Base-by-base conservation (phyloP, 768 basidiomycete genomes). In the Panaeolus papilionaceus region DNA sequence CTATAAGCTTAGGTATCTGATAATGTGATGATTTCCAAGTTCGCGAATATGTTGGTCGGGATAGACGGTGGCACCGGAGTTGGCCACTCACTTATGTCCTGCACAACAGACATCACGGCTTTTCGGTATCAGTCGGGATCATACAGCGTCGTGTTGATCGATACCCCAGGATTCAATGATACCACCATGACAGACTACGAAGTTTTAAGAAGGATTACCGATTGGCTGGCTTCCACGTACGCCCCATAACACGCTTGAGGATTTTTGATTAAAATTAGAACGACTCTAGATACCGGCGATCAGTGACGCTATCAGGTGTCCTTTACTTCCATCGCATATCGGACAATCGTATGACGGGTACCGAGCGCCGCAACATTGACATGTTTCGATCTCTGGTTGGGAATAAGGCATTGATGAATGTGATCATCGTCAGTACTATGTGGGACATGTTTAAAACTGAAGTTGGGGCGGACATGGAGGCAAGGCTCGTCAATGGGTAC, bases 141-240 rank as follows among this genome's bases (percentile, higher is more conserved):
- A 16, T 16, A 16, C 16, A 44, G 16, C 16, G 14, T 88, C 40
- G 81, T 76, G 0, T 72, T 89, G 16, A 81, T 89, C 58, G 88
- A 89, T 68, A 89, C 88, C 0, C 88, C 88, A 0, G 88, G 88
- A 7, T 89, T 88, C 65, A 87, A 88, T 67, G 86, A 88, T 70
- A 84, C 85, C 3, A 78, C 73, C 2, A 78, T 76, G 51, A 83
- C 79, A 49, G 86, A 87, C 63, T 79, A 81, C 0, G 84, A 84
- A 11, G 75, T 88, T 14, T 74, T 87, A 47, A 81, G 78, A 58
- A 81, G 84, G 79, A 86, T 87, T 28, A 82, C 86, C 0, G 67
- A 81, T 51, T 81, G 78, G 66, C 72, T 83, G 39, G 71, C 77
- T 2, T 71, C 71, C 12, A 71, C 77, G 81, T 82, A 68, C 66